phyloP scores from a whole-genome alignment of 1,139 yeast species.

The Taiozyma onychis region DNA sequence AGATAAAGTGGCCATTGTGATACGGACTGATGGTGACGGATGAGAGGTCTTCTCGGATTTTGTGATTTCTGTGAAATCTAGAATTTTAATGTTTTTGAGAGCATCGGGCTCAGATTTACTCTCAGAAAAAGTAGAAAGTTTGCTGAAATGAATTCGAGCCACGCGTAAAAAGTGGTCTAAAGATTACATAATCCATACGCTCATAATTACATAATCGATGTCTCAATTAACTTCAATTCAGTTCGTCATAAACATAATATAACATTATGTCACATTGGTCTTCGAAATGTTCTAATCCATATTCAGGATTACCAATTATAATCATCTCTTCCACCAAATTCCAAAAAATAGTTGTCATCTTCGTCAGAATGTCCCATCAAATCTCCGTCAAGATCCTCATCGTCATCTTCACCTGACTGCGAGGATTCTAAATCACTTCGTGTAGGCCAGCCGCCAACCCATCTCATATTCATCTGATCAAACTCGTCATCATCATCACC shows the following conservation, averaged over 20 bases:
- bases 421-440: neutral
- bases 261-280: no score
- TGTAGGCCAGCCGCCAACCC: neutral
- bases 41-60: neutral
- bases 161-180: neutral
- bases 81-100: neutral
- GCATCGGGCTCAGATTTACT: neutral
- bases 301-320: no score
- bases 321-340: neutral
- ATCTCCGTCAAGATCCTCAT: neutral
- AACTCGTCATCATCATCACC: constrained; percentile 17
- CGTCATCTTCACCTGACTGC: constrained; percentile 1
- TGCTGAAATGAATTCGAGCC: neutral
- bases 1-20: constrained; percentile 11
- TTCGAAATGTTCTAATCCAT: no score
- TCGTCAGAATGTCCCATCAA: neutral
- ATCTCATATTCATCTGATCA: neutral
- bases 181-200: neutral
- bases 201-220: no score
- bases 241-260: no score
- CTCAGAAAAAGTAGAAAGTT: neutral
- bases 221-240: no score
- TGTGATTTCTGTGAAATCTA: neutral
- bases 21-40: neutral
- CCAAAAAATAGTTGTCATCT: neutral